phyloP scores from a whole-genome alignment of 2,329 filamentous ascomycete genomes.

The Talaromyces islandicus region DNA sequence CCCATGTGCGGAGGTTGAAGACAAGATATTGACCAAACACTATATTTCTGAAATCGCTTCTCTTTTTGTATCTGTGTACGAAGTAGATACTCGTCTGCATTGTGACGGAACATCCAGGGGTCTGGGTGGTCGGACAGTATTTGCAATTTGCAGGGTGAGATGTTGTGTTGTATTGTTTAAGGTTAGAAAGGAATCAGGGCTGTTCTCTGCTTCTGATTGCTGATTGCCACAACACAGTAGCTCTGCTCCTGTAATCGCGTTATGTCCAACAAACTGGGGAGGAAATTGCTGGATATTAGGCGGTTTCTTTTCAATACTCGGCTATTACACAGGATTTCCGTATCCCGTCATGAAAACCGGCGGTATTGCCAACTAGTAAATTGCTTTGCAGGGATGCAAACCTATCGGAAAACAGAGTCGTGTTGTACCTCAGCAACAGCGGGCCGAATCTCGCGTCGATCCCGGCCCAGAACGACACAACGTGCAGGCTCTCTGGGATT shows the following conservation, averaged over 20 bases:
- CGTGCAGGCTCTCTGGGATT: not conserved
- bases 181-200: slow-evolving; percentile 3
- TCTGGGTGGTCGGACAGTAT: not conserved
- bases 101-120: not conserved
- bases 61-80: slow-evolving; percentile 1
- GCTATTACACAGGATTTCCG: slow-evolving; percentile 3
- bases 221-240: slow-evolving; percentile 2
- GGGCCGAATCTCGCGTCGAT: slow-evolving; percentile 1
- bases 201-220: not conserved
- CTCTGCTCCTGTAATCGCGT: no score
- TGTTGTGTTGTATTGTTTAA: not conserved
- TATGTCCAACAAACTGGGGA: not conserved
- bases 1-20: slow-evolving; percentile 3
- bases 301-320: slow-evolving; percentile 4
- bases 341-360: slow-evolving; percentile 1
- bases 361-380: slow-evolving; percentile 4
- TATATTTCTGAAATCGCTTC: slow-evolving; percentile 2
- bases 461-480: not conserved
- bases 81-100: slow-evolving; percentile 2
- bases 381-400: slow-evolving; percentile 1
- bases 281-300: slow-evolving; percentile 2
- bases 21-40: slow-evolving; percentile 4
- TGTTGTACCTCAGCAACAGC: not conserved
- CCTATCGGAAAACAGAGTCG: slow-evolving; percentile 1
- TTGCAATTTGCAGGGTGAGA: slow-evolving; percentile 1